Conservation (phyloP, 345 rosid species). For the Eucalyptus tenuipes region DNA sequence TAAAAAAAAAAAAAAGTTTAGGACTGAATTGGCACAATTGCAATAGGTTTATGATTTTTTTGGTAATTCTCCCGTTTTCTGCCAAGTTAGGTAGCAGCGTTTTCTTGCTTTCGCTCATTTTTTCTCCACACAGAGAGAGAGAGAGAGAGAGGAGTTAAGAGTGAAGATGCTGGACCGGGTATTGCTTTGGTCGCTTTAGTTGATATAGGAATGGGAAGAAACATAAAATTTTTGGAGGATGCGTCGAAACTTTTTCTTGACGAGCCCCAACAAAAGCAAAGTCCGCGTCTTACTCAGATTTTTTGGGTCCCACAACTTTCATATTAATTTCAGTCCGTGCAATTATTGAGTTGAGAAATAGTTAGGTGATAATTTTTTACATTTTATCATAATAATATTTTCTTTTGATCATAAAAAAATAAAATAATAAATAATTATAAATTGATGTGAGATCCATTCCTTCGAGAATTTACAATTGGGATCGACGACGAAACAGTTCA, state of each 20-base stretch:
- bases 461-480: not conserved
- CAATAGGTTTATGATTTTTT: too few relatives aligned
- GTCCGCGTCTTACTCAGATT: not conserved
- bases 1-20: too few relatives aligned
- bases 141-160: not conserved
- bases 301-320: not conserved
- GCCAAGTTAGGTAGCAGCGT: too few relatives aligned
- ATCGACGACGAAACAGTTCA: not conserved
- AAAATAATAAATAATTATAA: too few relatives aligned
- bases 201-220: too few relatives aligned
- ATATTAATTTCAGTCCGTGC: too few relatives aligned
- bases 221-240: not conserved
- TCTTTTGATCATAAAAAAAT: too few relatives aligned
- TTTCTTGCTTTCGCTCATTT: not conserved
- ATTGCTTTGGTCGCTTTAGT: not conserved
- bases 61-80: too few relatives aligned
- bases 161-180: not conserved
- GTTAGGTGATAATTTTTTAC: too few relatives aligned
- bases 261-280: not conserved
- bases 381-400: too few relatives aligned
- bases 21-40: not conserved
- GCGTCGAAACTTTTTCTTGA: not conserved
- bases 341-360: not conserved
- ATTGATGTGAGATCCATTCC: too few relatives aligned
- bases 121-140: not conserved